phyloP scores from a whole-genome alignment of 306 rosid species.

The Vachellia collinsii region DNA sequence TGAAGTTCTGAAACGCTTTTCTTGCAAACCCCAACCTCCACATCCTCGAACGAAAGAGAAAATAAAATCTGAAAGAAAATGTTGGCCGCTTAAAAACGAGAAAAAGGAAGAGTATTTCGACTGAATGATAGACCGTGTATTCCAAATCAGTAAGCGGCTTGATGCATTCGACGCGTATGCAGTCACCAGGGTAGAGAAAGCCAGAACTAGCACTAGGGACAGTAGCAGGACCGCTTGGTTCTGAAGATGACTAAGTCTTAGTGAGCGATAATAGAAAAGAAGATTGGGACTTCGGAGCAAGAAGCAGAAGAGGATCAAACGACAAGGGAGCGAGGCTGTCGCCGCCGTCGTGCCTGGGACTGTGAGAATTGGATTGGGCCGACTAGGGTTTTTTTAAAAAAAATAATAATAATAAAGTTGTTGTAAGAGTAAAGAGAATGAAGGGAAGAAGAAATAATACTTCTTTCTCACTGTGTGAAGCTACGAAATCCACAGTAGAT shows the following conservation, averaged over 20 bases:
- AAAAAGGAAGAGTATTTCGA: background rate
- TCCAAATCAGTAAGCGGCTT: background rate
- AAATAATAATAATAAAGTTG: too few relatives aligned
- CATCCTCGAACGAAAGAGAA: constrained; percentile 19
- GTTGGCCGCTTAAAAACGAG: background rate
- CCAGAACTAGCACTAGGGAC: background rate
- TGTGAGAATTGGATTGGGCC: too few relatives aligned
- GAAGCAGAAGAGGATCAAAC: background rate
- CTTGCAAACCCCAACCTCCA: constrained; percentile 39
- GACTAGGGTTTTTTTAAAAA: too few relatives aligned
- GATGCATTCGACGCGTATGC: too few relatives aligned
- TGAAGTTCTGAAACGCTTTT: constrained; percentile 11
- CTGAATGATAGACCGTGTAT: background rate
- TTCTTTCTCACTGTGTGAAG: too few relatives aligned
- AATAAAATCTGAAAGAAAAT: background rate
- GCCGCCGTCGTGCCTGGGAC: too few relatives aligned
- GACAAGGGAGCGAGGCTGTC: background rate
- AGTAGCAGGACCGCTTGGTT: background rate
- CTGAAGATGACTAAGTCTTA: too few relatives aligned
- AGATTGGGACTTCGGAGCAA: too few relatives aligned
- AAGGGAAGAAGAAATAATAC: too few relatives aligned
- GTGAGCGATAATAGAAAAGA: too few relatives aligned
- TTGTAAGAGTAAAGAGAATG: too few relatives aligned
- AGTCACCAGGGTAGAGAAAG: background rate
- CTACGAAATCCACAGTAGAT: too few relatives aligned